Conservation (phyloP, 1,284 basidiomycete genomes). For the Trametes versicolor region DNA sequence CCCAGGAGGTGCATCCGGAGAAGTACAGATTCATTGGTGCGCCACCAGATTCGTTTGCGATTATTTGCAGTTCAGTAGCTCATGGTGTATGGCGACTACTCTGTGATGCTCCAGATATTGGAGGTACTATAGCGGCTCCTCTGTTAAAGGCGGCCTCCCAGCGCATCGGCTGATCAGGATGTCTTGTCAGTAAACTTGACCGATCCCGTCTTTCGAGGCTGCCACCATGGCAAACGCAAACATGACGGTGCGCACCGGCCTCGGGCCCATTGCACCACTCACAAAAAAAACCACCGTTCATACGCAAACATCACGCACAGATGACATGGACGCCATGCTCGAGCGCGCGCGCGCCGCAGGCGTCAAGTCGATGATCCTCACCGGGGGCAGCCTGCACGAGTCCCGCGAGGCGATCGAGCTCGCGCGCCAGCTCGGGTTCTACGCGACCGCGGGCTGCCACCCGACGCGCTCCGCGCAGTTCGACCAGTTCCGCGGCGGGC, state of each 20-base stretch:
- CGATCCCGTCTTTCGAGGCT: slow-evolving; percentile 69
- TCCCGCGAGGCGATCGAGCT: slow-evolving; percentile 70
- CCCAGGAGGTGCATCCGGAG: slow-evolving; percentile 29
- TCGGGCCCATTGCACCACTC: no score
- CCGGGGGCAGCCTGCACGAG: slow-evolving; percentile 80
- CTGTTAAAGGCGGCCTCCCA: no score
- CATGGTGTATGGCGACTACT: neutral
- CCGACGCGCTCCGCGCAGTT: slow-evolving; percentile 88
- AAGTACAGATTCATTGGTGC: slow-evolving; percentile 52
- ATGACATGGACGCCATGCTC: slow-evolving; percentile 76
- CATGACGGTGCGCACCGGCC: slow-evolving; percentile 60
- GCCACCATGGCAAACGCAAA: slow-evolving; percentile 60
- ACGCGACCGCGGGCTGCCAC: slow-evolving; percentile 87
- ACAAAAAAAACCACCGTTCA: no score
- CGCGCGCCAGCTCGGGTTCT: slow-evolving; percentile 69
- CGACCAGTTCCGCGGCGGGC: slow-evolving; percentile 66
- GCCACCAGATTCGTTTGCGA: neutral
- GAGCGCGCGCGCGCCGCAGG: slow-evolving; percentile 70
- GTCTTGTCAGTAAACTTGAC: slow-evolving; percentile 62
- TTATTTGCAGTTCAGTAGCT: neutral
- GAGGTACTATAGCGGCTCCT: slow-evolving; percentile 47
- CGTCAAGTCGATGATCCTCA: slow-evolving; percentile 84
- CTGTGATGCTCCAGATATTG: slow-evolving; percentile 51
- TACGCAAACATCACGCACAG: slow-evolving; percentile 46
- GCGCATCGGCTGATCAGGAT: neutral